Percentiles rank a stretch among this genome's conserved stretches.
Evolutionary conservation across 2,329 filamentous ascomycete species (phyloP).

Genomic region (Fusarium globosum): DNA sequence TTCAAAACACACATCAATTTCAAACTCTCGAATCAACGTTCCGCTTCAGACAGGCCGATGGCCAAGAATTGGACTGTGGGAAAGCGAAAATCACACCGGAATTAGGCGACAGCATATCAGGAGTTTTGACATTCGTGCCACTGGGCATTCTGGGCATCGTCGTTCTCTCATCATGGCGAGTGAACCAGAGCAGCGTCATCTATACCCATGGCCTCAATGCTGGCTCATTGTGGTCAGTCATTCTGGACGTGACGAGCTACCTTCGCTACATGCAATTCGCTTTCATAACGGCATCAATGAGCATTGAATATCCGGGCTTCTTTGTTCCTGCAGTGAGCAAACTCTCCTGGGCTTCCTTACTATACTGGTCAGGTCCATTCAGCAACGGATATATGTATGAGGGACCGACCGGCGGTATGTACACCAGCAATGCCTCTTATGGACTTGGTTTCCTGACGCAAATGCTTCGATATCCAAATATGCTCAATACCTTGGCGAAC

Average conservation of each 20-base stretch:
- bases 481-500: background rate
- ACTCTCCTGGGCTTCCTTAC: background rate
- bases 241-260: background rate
- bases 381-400: background rate
- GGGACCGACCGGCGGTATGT: background rate
- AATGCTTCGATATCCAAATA: background rate
- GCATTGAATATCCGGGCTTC: background rate
- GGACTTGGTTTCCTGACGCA: background rate
- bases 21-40: background rate
- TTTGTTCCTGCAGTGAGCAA: background rate
- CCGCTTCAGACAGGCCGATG: background rate
- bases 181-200: background rate
- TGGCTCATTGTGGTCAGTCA: background rate
- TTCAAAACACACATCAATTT: background rate
- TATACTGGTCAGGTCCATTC: background rate
- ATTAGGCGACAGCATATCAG: background rate
- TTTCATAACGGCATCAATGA: background rate
- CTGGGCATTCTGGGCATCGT: background rate
- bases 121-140: background rate
- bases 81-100: background rate
- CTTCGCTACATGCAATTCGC: background rate
- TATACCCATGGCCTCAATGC: background rate
- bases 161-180: background rate
- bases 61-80: background rate
- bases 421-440: background rate